phyloP scores from a whole-genome alignment of 2,329 filamentous ascomycete genomes.

The Amylocarpus encephaloides region DNA sequence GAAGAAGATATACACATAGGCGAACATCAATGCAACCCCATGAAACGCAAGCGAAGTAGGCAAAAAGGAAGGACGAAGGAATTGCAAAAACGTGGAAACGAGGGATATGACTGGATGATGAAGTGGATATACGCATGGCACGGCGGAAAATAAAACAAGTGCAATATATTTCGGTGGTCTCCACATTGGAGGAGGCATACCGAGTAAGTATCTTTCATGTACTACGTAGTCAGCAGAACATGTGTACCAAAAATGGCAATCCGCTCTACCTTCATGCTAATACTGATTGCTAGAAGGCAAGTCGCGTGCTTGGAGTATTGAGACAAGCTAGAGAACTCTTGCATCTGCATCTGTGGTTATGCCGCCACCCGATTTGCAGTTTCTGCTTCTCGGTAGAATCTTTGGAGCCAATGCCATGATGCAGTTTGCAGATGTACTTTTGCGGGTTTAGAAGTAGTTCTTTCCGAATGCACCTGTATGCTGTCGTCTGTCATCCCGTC shows the following conservation, averaged over 20 bases:
- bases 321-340: background rate
- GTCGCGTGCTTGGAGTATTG: background rate
- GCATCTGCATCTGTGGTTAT: background rate
- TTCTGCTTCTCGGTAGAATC: background rate
- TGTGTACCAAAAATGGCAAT: background rate
- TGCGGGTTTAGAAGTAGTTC: too few species aligned
- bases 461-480: too few species aligned
- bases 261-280: background rate
- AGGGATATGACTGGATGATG: background rate
- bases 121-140: background rate
- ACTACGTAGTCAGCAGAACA: background rate
- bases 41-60: background rate
- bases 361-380: background rate
- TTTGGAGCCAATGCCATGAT: too few species aligned
- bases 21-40: background rate
- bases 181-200: too few species aligned
- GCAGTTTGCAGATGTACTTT: too few species aligned
- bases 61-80: background rate
- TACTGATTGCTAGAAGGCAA: background rate
- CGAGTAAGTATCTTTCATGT: background rate
- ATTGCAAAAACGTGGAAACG: background rate
- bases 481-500: too few species aligned
- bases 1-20: background rate
- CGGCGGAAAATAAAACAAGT: too few species aligned
- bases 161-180: too few species aligned